phyloP scores from a whole-genome alignment of 2,329 filamentous ascomycete genomes.

The Phoma sp. region DNA sequence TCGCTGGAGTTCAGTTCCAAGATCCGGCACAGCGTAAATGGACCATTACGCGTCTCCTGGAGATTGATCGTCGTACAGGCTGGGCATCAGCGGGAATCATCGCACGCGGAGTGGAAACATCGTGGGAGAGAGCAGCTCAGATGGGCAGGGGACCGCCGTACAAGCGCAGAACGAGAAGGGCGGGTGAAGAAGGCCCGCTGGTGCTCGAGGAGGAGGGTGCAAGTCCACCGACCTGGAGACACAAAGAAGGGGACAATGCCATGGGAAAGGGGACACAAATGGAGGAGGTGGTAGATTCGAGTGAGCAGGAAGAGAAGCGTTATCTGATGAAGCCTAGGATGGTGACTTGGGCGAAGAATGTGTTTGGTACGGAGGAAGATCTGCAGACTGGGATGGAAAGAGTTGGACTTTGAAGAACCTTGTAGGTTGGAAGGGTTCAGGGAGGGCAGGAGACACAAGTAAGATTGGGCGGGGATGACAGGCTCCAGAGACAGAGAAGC shows the following conservation, averaged over 20 bases:
- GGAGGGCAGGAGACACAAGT: too few species aligned
- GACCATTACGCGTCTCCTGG: conserved; percentile 75
- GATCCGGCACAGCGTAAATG: conserved; percentile 76
- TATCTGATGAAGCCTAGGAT: conserved; percentile 68
- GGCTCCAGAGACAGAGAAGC: too few species aligned
- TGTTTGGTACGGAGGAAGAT: conserved; percentile 81
- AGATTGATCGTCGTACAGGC: conserved; percentile 81
- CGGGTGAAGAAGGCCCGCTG: conserved; percentile 31
- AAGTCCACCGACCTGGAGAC: conserved; percentile 16
- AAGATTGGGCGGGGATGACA: too few species aligned
- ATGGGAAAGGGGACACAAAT: conserved; percentile 19
- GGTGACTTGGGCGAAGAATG: conserved; percentile 77
- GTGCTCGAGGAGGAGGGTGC: conserved; percentile 24
- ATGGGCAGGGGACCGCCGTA: conserved; percentile 81
- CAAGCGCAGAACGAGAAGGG: conserved; percentile 26
- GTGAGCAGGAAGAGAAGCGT: conserved; percentile 24
- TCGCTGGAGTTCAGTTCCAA: conserved; percentile 82
- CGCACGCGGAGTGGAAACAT: conserved; percentile 81
- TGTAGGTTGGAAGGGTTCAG: too few species aligned
- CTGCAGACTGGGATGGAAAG: conserved; percentile 53
- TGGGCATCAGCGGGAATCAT: conserved; percentile 87
- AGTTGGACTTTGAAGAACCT: conserved; percentile 26
- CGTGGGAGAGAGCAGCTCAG: conserved; percentile 79
- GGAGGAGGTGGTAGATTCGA: not conserved
- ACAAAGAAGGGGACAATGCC: conserved; percentile 14